Base-by-base conservation (phyloP, 768 basidiomycete species). In the Hebeloma cylindrosporum region DNA sequence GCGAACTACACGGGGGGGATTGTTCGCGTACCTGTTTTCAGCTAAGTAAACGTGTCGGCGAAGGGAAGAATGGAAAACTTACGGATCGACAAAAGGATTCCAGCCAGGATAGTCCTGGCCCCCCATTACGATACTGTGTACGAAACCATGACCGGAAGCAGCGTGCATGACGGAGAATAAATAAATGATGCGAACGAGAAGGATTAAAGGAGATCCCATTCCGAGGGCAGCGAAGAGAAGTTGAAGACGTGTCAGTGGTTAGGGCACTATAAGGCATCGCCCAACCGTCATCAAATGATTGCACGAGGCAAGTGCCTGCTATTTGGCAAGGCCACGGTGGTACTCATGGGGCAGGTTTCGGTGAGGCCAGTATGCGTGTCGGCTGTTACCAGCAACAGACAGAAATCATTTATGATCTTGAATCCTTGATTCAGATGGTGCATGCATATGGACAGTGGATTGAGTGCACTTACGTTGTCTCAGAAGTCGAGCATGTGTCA, bases 81-180 rank as follows among this genome's bases (percentile, higher is more conserved):
- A 72, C 69, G 63, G 65, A 52, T 72, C 71, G 36, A 48, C 58
- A 47, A 66, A 66, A 21, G 71, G 71, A 45, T 68, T 63, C 67
- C 67, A 72, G 13, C 67, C 71, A 32, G 60, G 57, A 44, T 66
- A 69, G 33, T 50, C 54, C 43, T 62, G 51, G 31, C 60, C 63
- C 40, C 56, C 59, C 10, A 62, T 48, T 5, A 59, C 48, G 26
- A 70, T 62, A 34, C 40, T 59, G 42, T 66, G 64, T 37, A 71
- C 66, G 37, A 54, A 72, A 22, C 68, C 69, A 47, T 72, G 71
- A 41, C 56, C 62, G 28, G 48, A 52, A 49, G 50, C 60, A 31
- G 44, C 43, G 47, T 40, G 43, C 7, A 51, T 47, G 35, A 55
- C 36, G 47, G 54, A 55, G 44, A 52, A 40, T 36, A 58, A 26